Percentiles rank a stretch among this genome's conserved stretches.
phyloP scores from a whole-genome alignment of 306 rosid species.

The Castanea mollissima region DNA sequence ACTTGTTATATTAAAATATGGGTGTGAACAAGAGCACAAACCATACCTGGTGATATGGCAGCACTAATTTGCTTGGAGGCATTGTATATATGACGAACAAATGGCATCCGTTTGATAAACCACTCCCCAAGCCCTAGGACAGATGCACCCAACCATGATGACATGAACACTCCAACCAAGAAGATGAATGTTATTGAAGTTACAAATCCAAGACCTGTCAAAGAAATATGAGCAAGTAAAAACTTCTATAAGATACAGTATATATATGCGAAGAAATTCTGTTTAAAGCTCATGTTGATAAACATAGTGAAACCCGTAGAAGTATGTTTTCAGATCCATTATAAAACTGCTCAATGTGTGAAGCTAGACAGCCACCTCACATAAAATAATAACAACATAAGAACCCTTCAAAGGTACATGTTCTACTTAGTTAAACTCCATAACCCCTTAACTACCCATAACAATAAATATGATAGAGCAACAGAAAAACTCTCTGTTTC shows the following conservation, averaged over 20 bases:
- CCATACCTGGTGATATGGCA: conserved; percentile 88
- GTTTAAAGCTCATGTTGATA: not conserved
- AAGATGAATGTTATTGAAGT: conserved; percentile 87
- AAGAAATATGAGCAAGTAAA: conserved; percentile 22
- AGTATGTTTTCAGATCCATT: not conserved
- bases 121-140: conserved; percentile 91
- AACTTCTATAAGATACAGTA: not conserved
- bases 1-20: not conserved
- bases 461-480: not conserved
- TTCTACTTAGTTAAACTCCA: not conserved
- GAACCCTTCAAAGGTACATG: not conserved
- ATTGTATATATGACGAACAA: conserved; percentile 84
- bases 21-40: conserved; percentile 5
- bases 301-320: not conserved
- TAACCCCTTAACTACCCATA: not conserved
- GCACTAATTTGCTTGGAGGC: conserved; percentile 95
- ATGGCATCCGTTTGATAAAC: conserved; percentile 92
- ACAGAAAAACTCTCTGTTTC: not conserved
- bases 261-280: not conserved
- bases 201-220: conserved; percentile 81
- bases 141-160: conserved; percentile 96
- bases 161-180: conserved; percentile 91
- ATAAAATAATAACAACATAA: not conserved
- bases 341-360: not conserved
- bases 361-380: not conserved